Conservation (phyloP, 148 eudicot genomes). For the Rhododendron griersonianum region DNA sequence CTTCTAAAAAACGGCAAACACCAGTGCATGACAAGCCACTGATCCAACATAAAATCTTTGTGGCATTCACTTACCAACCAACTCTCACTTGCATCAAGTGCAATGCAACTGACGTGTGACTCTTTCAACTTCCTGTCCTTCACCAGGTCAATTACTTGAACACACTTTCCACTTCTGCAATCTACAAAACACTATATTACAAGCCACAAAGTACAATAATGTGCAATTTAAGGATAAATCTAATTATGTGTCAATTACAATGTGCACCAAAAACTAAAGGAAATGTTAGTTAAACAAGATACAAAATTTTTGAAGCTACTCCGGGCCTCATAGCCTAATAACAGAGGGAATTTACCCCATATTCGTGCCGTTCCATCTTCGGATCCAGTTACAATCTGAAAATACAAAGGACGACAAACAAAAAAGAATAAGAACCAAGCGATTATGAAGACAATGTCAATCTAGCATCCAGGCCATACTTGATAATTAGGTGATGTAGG, state of each 20-base stretch:
- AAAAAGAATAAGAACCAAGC: neutral
- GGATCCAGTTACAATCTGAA: slow-evolving; percentile 87
- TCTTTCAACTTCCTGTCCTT: slow-evolving; percentile 45
- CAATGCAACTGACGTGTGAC: slow-evolving; percentile 62
- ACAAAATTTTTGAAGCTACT: neutral
- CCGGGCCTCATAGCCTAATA: neutral
- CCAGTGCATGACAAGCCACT: neutral
- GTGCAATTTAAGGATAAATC: neutral
- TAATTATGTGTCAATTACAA: neutral
- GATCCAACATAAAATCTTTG: neutral
- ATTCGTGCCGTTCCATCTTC: slow-evolving; percentile 94
- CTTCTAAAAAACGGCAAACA: neutral
- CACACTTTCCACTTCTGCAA: slow-evolving; percentile 77
- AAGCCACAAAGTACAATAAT: neutral
- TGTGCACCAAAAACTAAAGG: neutral
- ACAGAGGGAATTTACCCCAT: slow-evolving; percentile 59
- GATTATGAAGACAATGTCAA: neutral
- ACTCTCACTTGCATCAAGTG: slow-evolving; percentile 92
- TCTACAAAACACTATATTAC: slow-evolving; percentile 35
- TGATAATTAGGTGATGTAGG: neutral
- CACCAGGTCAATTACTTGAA: slow-evolving; percentile 51
- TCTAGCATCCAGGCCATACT: neutral
- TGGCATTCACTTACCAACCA: slow-evolving; percentile 76
- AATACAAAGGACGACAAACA: neutral
- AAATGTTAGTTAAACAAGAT: slow-evolving; percentile 2